Evolutionary conservation across 2,329 filamentous ascomycete genomes (phyloP).

Genomic region (Didymella keratinophila): DNA sequence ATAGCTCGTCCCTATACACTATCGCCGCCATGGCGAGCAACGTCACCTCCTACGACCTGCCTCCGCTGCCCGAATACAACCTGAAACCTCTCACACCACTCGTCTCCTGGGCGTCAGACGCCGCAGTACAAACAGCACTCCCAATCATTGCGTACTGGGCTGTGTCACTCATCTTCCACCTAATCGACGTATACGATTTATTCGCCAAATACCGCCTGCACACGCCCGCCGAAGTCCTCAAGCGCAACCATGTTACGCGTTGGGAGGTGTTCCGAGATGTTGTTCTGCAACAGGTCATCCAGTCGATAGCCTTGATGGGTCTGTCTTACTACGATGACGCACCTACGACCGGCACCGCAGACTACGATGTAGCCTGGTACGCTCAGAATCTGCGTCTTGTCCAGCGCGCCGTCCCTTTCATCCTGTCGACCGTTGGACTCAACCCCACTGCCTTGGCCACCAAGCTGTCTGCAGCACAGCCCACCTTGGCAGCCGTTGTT

Average conservation of each 20-base stretch:
- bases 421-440: conserved; percentile 76
- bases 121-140: conserved; percentile 75
- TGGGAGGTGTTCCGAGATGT: conserved; percentile 91
- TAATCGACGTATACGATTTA: conserved; percentile 83
- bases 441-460: conserved; percentile 78
- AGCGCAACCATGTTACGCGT: conserved; percentile 85
- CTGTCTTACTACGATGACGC: conserved; percentile 76
- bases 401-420: conserved; percentile 76
- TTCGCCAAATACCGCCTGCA: conserved; percentile 93
- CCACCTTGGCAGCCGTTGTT: conserved; percentile 76
- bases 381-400: conserved; percentile 80
- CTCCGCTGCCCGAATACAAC: conserved; percentile 84
- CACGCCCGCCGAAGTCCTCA: conserved; percentile 88
- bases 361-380: conserved; percentile 90
- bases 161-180: conserved; percentile 84
- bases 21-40: conserved; percentile 50
- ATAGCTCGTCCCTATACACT: conserved; percentile 4
- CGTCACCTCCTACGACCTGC: conserved; percentile 66
- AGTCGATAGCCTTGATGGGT: conserved; percentile 74
- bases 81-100: conserved; percentile 74
- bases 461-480: conserved; percentile 74
- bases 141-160: conserved; percentile 89
- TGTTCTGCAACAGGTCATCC: conserved; percentile 88
- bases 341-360: conserved; percentile 77
- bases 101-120: conserved; percentile 80